These are phyloP conservation scores for Curvularia verruculosa DNA, from an alignment of 2,329 filamentous ascomycete genomes.

Conservation along the genomic window DNA sequence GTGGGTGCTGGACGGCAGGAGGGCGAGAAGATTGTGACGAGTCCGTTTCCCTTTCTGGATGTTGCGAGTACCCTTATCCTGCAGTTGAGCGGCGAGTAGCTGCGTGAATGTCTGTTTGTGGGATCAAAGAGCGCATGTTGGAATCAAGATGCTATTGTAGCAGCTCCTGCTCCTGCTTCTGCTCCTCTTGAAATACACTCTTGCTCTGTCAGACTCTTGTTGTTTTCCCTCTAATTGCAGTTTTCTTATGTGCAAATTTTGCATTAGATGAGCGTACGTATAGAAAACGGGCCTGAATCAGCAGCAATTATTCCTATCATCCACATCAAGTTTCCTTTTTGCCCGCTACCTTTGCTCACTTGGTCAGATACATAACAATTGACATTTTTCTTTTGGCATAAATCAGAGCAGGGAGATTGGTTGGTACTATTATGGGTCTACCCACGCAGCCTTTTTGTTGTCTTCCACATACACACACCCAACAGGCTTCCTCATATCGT, in stretches of 20 bases:
- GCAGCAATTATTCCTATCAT: too few relatives aligned
- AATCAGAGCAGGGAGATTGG: neutral
- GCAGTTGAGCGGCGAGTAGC: conserved; percentile 65
- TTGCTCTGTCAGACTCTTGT: neutral
- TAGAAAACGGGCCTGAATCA: too few relatives aligned
- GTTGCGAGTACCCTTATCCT: conserved; percentile 91
- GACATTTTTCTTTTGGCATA: neutral
- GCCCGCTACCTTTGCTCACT: too few relatives aligned
- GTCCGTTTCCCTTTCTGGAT: conserved; percentile 94
- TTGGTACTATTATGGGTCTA: neutral
- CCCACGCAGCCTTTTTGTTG: neutral
- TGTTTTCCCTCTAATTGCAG: neutral
- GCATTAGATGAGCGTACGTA: neutral
- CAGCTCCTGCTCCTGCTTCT: neutral
- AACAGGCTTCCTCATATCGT: neutral
- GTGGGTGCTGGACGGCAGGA: conserved; percentile 57
- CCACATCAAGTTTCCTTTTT: too few relatives aligned
- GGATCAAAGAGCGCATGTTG: neutral
- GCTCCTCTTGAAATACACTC: neutral
- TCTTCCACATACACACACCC: neutral
- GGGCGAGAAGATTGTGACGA: conserved; percentile 94
- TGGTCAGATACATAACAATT: too few relatives aligned
- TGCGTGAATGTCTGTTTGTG: neutral
- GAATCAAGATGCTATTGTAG: neutral
- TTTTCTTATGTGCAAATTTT: neutral